Base-by-base conservation (phyloP, 2,329 filamentous ascomycete species). In the Cladosporium sp. region DNA sequence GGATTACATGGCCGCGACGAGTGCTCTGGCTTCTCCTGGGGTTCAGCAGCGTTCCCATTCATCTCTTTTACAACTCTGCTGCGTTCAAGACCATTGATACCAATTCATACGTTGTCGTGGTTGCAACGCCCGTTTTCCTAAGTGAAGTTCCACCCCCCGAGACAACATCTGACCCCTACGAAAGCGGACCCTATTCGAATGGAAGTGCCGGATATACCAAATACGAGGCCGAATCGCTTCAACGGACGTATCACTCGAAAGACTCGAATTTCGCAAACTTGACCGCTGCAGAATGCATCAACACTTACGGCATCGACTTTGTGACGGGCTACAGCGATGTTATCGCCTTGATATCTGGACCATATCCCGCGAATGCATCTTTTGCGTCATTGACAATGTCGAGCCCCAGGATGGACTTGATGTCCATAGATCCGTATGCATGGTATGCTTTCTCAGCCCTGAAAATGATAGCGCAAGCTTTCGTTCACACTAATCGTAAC, bases 31-130 rank as follows among this genome's bases (percentile, higher is more conserved):
- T 65, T 28, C 31, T 73, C 4, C 64, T 78, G 5, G 73, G 67
- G 0, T 21, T 77, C 0, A 75, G 72, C 4, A 79, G 76, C 29
- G 66, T 79, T 6, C 76, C 76, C 0, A 69, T 80, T 0, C 78
- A 80, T 70, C 69, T 80, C 2, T 72, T 80, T 2, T 75, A 75
- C 70, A 75, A 75, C 62, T 75, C 73, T 6, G 70, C 70, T 16
- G 60, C 72, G 1, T 75, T 74, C 69, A 73, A 72, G 33, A 69
- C 68, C 0, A 57, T 70, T n/a, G 65, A 63, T 26, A 64, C 69
- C 14, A 72, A 73, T 60, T 23, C 68, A 23, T 59, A 59, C 33
- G 35, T 16, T 23, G 56, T 44, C 21, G 56, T 44, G 4, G 33
- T 59, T 23, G 21, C 56, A 5, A 59, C 56, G n/a, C 33, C 33